These are phyloP conservation scores for Globisporangium heterothallicum DNA, from an alignment of 352 stramenopile species.

Conservation along the genomic window DNA sequence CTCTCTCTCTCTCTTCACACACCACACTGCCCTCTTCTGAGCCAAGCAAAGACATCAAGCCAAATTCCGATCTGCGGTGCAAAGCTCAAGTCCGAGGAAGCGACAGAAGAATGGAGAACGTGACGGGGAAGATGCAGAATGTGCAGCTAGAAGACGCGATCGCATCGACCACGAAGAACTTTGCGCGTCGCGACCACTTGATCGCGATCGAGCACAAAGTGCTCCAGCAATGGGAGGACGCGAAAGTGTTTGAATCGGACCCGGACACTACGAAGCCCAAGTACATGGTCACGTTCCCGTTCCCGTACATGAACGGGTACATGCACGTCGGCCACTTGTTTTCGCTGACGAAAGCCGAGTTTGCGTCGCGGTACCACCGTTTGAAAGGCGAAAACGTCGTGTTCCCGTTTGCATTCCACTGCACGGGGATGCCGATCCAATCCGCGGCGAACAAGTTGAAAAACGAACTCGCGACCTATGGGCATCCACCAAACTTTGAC, in stretches of 20 bases:
- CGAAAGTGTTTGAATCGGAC: slow-evolving; percentile 89
- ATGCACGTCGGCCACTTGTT: slow-evolving; percentile 98
- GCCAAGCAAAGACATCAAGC: slow-evolving; percentile 12
- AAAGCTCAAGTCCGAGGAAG: slow-evolving; percentile 5
- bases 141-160: slow-evolving; percentile 61
- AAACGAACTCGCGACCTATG: slow-evolving; percentile 93
- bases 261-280: slow-evolving; percentile 83
- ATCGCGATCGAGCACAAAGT: slow-evolving; percentile 90
- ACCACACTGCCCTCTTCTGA: background rate
- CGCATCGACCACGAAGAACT: slow-evolving; percentile 40
- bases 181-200: slow-evolving; percentile 86
- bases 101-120: slow-evolving; percentile 46
- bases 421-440: slow-evolving; percentile 99
- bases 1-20: background rate
- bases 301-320: slow-evolving; percentile 99
- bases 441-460: slow-evolving; percentile 99
- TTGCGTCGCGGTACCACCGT: slow-evolving; percentile 89
- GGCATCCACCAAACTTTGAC: slow-evolving; percentile 92
- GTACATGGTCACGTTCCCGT: slow-evolving; percentile 99
- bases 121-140: slow-evolving; percentile 76
- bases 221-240: slow-evolving; percentile 84
- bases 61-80: slow-evolving; percentile 5
- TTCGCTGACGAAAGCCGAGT: slow-evolving; percentile 98
- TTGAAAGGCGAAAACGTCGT: slow-evolving; percentile 98
- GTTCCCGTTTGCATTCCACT: slow-evolving; percentile 99